Conservation (phyloP, 306 rosid species). For the Glycine soja region DNA sequence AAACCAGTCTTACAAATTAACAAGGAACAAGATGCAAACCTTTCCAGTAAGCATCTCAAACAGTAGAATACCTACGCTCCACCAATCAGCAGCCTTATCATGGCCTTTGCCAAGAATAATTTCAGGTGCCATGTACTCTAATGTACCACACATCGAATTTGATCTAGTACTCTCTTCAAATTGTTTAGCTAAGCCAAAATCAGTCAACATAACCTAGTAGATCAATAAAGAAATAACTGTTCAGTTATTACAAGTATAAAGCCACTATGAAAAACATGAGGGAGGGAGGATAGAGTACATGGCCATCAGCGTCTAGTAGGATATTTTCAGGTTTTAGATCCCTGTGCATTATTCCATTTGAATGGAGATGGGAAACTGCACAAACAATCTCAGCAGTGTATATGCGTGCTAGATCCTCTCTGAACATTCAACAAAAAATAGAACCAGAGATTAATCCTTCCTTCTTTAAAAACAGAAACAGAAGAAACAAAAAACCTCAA, state of each 20-base stretch:
- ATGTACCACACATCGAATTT: slow-evolving; percentile 91
- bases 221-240: slow-evolving; percentile 43
- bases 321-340: slow-evolving; percentile 98
- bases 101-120: slow-evolving; percentile 97
- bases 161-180: slow-evolving; percentile 83
- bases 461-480: slow-evolving; percentile 21
- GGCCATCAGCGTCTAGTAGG: slow-evolving; percentile 88
- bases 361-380: slow-evolving; percentile 92
- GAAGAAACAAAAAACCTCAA: slow-evolving; percentile 15
- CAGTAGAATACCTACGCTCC: slow-evolving; percentile 92
- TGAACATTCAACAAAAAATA: slow-evolving; percentile 46
- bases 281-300: slow-evolving; percentile 61
- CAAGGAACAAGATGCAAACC: slow-evolving; percentile 57
- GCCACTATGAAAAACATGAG: slow-evolving; percentile 28
- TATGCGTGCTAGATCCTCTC: slow-evolving; percentile 95
- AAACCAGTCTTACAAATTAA: slow-evolving; percentile 29
- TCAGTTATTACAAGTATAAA: slow-evolving; percentile 39
- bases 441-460: slow-evolving; percentile 27
- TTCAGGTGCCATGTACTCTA: slow-evolving; percentile 99
- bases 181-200: slow-evolving; percentile 92
- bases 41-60: slow-evolving; percentile 99
- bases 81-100: slow-evolving; percentile 98
- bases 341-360: slow-evolving; percentile 94
- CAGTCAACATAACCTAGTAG: slow-evolving; percentile 89
- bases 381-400: slow-evolving; percentile 96